phyloP scores from a whole-genome alignment of 768 basidiomycete genomes.

The Panaeolus papilionaceus region DNA sequence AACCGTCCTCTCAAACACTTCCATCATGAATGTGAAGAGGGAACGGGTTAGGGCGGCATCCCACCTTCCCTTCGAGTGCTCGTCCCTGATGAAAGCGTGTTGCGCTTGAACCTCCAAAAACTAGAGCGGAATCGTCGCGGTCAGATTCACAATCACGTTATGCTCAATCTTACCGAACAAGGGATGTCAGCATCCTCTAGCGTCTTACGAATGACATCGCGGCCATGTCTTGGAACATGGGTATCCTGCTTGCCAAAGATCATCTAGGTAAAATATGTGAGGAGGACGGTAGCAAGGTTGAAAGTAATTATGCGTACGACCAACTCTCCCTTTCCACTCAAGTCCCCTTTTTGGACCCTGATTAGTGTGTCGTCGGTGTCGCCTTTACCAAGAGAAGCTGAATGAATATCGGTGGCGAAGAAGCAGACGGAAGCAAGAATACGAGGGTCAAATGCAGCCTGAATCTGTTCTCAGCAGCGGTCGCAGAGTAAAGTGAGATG shows the following conservation, averaged over 20 bases:
- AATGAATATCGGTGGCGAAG: conserved; percentile 95
- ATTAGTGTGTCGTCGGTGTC: conserved; percentile 83
- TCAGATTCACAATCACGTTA: background rate
- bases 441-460: conserved; percentile 77
- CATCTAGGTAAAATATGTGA: conserved; percentile 56
- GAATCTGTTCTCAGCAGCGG: background rate
- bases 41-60: conserved; percentile 89
- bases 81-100: conserved; percentile 95
- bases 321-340: conserved; percentile 82
- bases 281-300: background rate
- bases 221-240: conserved; percentile 87
- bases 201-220: conserved; percentile 82
- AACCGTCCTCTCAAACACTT: conserved; percentile 89
- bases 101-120: conserved; percentile 97
- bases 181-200: conserved; percentile 82
- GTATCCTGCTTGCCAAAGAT: conserved; percentile 90
- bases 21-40: conserved; percentile 87
- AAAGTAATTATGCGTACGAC: conserved; percentile 56
- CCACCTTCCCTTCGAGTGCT: conserved; percentile 93
- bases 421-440: conserved; percentile 89
- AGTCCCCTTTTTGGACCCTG: conserved; percentile 75
- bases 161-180: conserved; percentile 55
- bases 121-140: conserved; percentile 40
- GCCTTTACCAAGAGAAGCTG: conserved; percentile 84
- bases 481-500: background rate